These are phyloP conservation scores for Uronychia binucleata DNA, from an alignment of 73 alveolate genomes.

Conservation along the genomic window DNA sequence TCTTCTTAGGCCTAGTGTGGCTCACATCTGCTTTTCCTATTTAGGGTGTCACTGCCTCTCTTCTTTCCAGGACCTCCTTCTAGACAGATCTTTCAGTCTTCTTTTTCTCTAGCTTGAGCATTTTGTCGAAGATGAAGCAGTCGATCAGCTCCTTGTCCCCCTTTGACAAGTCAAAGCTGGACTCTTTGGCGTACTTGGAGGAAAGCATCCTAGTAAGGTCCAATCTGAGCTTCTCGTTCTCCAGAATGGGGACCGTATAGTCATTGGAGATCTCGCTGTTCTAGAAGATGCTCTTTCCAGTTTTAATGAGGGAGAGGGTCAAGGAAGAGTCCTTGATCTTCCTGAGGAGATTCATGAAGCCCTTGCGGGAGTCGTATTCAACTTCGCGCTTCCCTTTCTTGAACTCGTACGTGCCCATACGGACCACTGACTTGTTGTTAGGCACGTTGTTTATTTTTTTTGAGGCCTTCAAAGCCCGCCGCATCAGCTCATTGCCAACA, in stretches of 20 bases:
- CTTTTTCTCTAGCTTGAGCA: background rate
- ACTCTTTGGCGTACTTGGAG: background rate
- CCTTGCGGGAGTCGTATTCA: background rate
- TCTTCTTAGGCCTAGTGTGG: background rate
- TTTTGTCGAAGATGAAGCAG: background rate
- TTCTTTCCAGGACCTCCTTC: too few relatives aligned
- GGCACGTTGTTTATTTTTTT: background rate
- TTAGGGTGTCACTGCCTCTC: background rate
- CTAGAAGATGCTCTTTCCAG: slow-evolving; percentile 2
- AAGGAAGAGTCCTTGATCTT: slow-evolving; percentile 3
- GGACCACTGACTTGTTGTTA: background rate
- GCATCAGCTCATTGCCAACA: too few relatives aligned
- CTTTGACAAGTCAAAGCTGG: background rate
- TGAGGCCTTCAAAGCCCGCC: background rate
- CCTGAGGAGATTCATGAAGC: background rate
- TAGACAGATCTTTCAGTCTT: too few relatives aligned
- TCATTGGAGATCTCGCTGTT: background rate
- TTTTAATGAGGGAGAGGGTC: background rate
- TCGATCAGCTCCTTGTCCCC: background rate
- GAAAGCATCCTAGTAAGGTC: background rate
- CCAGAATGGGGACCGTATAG: background rate
- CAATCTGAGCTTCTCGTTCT: background rate
- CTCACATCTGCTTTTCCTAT: background rate
- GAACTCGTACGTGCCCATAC: background rate
- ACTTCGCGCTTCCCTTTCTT: background rate